Base-by-base conservation (phyloP, 2,329 filamentous ascomycete species). In the Polytolypa hystricis region DNA sequence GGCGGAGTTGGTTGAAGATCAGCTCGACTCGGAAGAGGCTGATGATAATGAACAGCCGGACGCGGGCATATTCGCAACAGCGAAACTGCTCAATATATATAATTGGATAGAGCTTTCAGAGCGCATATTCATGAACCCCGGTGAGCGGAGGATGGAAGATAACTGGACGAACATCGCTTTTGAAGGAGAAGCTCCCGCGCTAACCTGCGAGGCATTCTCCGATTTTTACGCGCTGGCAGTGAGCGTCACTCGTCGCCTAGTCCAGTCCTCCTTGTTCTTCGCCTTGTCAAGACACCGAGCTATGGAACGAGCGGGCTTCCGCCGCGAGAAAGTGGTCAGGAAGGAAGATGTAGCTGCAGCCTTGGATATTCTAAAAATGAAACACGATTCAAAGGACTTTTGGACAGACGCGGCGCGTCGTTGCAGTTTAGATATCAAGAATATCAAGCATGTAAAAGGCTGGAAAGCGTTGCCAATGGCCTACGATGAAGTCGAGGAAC, bases 151-250 rank as follows among this genome's bases (percentile, higher is more conserved):
- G 28, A 60, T 67, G 9, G 73, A 76, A 37, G 69, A 74, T 38
- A 86, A 84, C 52, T 93, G 83, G 84, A 65, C 62, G 21, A 66
- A 64, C 26, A 48, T 82, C 5, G 68, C 70, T 14, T 67, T 71
- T 18, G 55, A 56, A 35, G 50, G 50, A 3, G 68, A 73, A 38
- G 65, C 65, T 3, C 86, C 86, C 0, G 75, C 80, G 0, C 73
- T 94, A 15, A 77, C 81, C 46, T 73, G 77, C 5, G 86, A 83
- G 2, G 77, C 82, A 0, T 69, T 93, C n/a, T 69, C 74, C 4
- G 84, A 91, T 47, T 79, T 94, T 30, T 70, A 86, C 49, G 72
- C 73, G 6, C 57, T 94, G 2, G 66, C 72, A 0, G 55, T 81
- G 1, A 81, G 73, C 36, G 46, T 91, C 10, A 87, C 82, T 0